Evolutionary conservation across 192 early-diverging fungal species (phyloP), one percentile per base, ranked within the genome.

Genomic region (Glomus cerebriforme): DNA sequence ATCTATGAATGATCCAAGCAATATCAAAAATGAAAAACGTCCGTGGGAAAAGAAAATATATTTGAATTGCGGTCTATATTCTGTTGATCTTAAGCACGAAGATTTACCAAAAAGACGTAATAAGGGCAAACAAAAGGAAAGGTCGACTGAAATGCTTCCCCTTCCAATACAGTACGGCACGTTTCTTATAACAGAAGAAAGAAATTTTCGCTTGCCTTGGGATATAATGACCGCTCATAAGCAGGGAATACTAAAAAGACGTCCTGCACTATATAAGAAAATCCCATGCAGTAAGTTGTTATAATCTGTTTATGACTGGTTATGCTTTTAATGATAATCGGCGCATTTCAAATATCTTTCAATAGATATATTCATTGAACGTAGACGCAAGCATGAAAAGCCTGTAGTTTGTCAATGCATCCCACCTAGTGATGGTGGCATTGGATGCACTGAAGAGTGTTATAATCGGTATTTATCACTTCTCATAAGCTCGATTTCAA

Each of bases 311-410:
- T 64, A n/a, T 24, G 27, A 29, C n/a, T 4, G n/a, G 31, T 22
- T 39, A 19, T 24, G 9, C 10, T 43, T 78, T 78, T 24, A 27
- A 78, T 27, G n/a, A 34, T 19, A 10, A 27, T 66, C 27, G 22
- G 19, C 15, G 15, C 5, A 12, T 12, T 73, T 7, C 39, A 81
- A 43, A 47, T 39, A 49, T 37, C 17, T 49, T 67, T 63, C 17
- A 54, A 24, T 83, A 93, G 92, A 95, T 76, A 90, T 93, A 26
- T 95, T 92, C 85, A 87, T 93, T 0, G 92, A 93, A 71, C 83
- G 94, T 32, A 92, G 91, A 70, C 91, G 92, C 3, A 81, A 86
- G 26, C 87, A 84, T 70, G 74, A 80, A 2, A 83, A 88, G 7
- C 80, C 79, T 0, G 82, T 89, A 60, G 79, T 93, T 1, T 94